These are phyloP conservation scores for Thuja plicata DNA, from an alignment of 83 land plant genomes.

Conservation along the genomic window DNA sequence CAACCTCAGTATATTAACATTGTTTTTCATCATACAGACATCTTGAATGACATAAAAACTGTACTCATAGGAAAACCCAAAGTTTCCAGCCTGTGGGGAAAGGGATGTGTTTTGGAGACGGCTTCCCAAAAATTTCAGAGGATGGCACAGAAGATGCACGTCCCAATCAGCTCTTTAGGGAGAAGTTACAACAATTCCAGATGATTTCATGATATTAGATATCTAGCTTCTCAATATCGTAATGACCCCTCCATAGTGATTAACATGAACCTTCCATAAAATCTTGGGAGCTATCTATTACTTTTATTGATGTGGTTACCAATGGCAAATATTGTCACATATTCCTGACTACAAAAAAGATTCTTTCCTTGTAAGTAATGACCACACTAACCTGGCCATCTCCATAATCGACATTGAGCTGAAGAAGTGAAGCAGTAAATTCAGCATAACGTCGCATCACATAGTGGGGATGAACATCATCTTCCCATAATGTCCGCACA, in stretches of 20 bases:
- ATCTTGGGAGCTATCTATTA: not conserved
- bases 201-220: not conserved
- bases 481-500: constrained; percentile 92
- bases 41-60: not conserved
- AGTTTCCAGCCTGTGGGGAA: not conserved
- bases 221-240: not conserved
- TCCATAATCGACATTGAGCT: constrained; percentile 91
- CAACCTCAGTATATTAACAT: not conserved
- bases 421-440: constrained; percentile 95
- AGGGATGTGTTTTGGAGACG: not conserved
- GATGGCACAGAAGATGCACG: not conserved
- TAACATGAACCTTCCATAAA: not conserved
- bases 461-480: constrained; percentile 99
- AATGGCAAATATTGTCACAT: not conserved
- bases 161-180: not conserved
- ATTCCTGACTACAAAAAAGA: not conserved
- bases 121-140: not conserved
- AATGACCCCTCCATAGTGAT: not conserved
- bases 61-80: not conserved
- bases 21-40: not conserved
- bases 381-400: constrained; percentile 85
- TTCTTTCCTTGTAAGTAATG: not conserved
- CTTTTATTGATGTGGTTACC: not conserved
- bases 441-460: constrained; percentile 99
- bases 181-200: not conserved